Conservation (phyloP, 768 basidiomycete genomes). For the Naganishia onofrii region DNA sequence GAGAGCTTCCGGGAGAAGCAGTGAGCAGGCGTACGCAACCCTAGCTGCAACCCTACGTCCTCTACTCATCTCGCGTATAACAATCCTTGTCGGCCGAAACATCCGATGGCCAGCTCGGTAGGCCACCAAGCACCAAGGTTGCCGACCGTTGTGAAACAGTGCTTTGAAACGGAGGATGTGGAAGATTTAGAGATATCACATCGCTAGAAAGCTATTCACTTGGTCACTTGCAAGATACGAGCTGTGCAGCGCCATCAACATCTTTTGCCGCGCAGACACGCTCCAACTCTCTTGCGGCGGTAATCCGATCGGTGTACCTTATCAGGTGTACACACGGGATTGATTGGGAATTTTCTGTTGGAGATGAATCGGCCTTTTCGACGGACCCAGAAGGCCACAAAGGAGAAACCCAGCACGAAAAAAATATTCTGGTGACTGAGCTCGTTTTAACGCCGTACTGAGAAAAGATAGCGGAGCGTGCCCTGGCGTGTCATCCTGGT, state of each 20-base stretch:
- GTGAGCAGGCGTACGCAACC: no score
- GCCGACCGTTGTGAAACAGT: not conserved
- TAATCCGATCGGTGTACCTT: not conserved
- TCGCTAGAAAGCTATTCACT: not conserved
- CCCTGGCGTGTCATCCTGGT: slow-evolving; percentile 13
- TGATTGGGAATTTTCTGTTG: slow-evolving; percentile 1
- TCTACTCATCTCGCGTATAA: no score
- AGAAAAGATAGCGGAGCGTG: slow-evolving; percentile 12
- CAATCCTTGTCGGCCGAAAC: not conserved
- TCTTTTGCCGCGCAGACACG: not conserved
- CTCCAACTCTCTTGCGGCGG: slow-evolving; percentile 6
- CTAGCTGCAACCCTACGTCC: no score
- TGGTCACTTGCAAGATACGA: not conserved
- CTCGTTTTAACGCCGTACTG: slow-evolving; percentile 12
- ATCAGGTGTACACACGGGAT: not conserved
- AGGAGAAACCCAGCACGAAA: not conserved
- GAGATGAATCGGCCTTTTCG: not conserved
- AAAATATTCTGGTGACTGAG: slow-evolving; percentile 16
- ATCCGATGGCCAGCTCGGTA: not conserved
- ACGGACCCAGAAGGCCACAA: not conserved
- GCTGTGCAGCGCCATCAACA: not conserved
- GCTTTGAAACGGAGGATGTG: not conserved
- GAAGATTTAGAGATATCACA: not conserved
- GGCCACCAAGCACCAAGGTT: no score
- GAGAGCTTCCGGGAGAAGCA: no score